Evolutionary conservation across 139 green algal species (phyloP), one percentile per base, ranked within the genome.

Genomic region (Yamagishiella unicocca): DNA sequence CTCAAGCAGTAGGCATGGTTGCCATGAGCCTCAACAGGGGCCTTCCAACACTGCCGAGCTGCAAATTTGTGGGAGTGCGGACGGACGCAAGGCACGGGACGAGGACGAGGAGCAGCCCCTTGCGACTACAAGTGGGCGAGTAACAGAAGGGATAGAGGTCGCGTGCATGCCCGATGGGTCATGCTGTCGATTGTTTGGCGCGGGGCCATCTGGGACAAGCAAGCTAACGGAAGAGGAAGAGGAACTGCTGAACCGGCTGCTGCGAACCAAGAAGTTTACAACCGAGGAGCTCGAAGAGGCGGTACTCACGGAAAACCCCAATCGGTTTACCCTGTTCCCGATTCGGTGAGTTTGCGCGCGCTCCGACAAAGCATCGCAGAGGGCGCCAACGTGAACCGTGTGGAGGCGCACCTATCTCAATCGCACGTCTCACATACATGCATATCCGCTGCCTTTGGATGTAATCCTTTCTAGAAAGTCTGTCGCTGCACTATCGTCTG

Each of bases 311-410:
- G 93, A 96, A 24, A 97, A 96, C 90, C 78, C 85, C 19, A 91
- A 95, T 29, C 90, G 96, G 12, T 97, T 97, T 80, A 93, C 90
- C 75, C 91, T 97, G 70, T 98, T 98, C 75, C 96, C 96, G 0
- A 95, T 98, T 78, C 94, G 95, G 83, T 97, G 94, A 77, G 88
- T 78, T n/a, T n/a, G n/a, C n/a, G n/a, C n/a, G n/a, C n/a, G n/a
- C n/a, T n/a, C n/a, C n/a, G n/a, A n/a, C n/a, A n/a, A n/a, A n/a
- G n/a, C n/a, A n/a, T n/a, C n/a, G n/a, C n/a, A n/a, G n/a, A n/a
- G n/a, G n/a, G n/a, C n/a, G n/a, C n/a, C n/a, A n/a, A n/a, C n/a
- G n/a, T n/a, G n/a, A n/a, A n/a, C n/a, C n/a, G n/a, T n/a, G n/a
- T n/a, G n/a, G n/a, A n/a, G n/a, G n/a, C n/a, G n/a, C n/a, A n/a